Evolutionary conservation across 2,329 filamentous ascomycete species (phyloP).

Genomic region (Cryoendolithus antarcticus): DNA sequence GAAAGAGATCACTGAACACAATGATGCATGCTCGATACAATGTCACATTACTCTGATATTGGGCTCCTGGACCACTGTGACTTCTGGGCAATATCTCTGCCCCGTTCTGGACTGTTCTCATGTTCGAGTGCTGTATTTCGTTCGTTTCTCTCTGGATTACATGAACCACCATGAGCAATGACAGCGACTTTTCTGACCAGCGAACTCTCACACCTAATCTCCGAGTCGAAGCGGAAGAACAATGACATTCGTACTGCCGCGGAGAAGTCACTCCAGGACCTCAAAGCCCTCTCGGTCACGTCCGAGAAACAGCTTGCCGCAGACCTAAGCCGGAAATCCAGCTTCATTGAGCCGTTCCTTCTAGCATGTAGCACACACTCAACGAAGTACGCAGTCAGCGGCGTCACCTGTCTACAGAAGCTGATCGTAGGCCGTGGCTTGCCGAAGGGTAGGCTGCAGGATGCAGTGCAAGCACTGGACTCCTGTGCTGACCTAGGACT

Average conservation of each 20-base stretch:
- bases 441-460: constrained; percentile 64
- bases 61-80: too few species aligned
- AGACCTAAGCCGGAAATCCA: constrained; percentile 65
- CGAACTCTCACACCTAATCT: constrained; percentile 19
- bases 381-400: constrained; percentile 77
- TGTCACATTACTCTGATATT: too few species aligned
- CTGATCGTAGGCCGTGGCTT: constrained; percentile 73
- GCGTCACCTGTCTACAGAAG: constrained; percentile 77
- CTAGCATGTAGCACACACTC: constrained; percentile 86
- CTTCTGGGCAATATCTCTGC: too few species aligned
- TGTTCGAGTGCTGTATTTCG: too few species aligned
- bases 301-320: constrained; percentile 66
- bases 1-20: too few species aligned
- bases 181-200: constrained; percentile 19
- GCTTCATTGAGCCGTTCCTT: constrained; percentile 87
- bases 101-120: too few species aligned
- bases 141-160: too few species aligned
- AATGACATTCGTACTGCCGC: constrained; percentile 81
- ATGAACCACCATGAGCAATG: constrained; percentile 9
- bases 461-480: constrained; percentile 77
- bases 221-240: constrained; percentile 87
- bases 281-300: constrained; percentile 61
- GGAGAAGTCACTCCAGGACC: constrained; percentile 82
- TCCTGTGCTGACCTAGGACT: constrained; percentile 62
- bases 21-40: too few species aligned